Evolutionary conservation across 345 rosid genomes (phyloP).

Genomic region (Excoecaria agallocha): DNA sequence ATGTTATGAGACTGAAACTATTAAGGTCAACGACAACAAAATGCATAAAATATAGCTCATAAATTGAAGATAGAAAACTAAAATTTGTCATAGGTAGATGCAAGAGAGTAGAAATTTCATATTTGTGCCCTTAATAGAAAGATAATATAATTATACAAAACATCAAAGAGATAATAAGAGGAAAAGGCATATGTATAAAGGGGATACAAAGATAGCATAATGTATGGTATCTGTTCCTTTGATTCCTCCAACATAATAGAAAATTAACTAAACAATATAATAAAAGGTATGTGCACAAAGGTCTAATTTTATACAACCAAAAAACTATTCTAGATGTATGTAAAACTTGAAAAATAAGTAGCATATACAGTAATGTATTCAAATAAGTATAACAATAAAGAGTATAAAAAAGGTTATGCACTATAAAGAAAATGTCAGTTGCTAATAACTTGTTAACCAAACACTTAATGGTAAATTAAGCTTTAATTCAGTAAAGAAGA

Average conservation of each 20-base stretch:
- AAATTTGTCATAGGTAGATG: neutral
- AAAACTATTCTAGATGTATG: neutral
- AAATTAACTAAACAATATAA: neutral
- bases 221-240: neutral
- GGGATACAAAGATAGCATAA: neutral
- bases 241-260: neutral
- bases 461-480: neutral
- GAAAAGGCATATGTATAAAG: neutral
- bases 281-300: neutral
- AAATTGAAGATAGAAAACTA: neutral
- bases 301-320: neutral
- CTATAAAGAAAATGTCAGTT: neutral
- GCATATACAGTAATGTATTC: neutral
- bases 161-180: neutral
- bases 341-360: neutral
- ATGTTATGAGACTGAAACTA: neutral
- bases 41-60: neutral
- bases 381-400: neutral
- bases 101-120: neutral
- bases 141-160: neutral
- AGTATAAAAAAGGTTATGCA: neutral
- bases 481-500: neutral
- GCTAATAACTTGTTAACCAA: neutral
- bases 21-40: neutral
- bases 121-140: neutral